A percentile compares a stretch with the other conserved stretches of the same genome.
Evolutionary conservation across 2,329 filamentous ascomycete genomes (phyloP).

Genomic region (Mycosphaerella arachidis): DNA sequence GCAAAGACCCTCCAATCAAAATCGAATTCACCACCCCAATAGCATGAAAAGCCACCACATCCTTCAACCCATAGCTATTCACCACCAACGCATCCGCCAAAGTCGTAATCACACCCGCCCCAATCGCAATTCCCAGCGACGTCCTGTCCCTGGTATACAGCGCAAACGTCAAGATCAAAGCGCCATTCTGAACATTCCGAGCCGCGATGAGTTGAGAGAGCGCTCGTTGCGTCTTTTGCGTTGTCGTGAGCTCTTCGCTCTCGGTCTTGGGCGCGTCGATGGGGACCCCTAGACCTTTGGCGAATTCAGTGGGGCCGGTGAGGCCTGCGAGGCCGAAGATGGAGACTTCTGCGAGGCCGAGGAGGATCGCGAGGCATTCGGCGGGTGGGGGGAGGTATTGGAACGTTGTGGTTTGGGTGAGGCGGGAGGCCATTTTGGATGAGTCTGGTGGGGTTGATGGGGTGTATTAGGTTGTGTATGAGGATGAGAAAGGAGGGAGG

Average conservation of each 20-base stretch:
- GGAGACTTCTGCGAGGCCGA: slow-evolving; percentile 31
- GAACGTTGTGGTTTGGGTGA: slow-evolving; percentile 12
- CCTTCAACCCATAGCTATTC: slow-evolving; percentile 26
- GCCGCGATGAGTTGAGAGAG: slow-evolving; percentile 28
- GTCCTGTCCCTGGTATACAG: slow-evolving; percentile 30
- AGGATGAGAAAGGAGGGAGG: neutral
- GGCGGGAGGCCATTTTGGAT: slow-evolving; percentile 15
- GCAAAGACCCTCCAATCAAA: slow-evolving; percentile 27
- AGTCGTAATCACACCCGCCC: slow-evolving; percentile 26
- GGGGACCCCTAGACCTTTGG: slow-evolving; percentile 33
- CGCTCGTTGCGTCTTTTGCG: slow-evolving; percentile 21
- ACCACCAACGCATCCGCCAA: slow-evolving; percentile 30
- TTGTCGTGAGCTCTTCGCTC: neutral
- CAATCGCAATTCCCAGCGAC: slow-evolving; percentile 29
- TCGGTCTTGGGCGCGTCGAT: slow-evolving; percentile 14
- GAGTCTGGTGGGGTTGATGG: neutral
- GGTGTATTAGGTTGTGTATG: neutral
- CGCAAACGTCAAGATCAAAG: slow-evolving; percentile 30
- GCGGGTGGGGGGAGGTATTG: slow-evolving; percentile 31
- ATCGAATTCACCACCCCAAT: slow-evolving; percentile 28
- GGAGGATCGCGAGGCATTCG: slow-evolving; percentile 34
- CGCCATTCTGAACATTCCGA: slow-evolving; percentile 31
- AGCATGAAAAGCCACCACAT: slow-evolving; percentile 26
- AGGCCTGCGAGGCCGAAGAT: slow-evolving; percentile 34
- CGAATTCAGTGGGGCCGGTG: slow-evolving; percentile 31